These are phyloP conservation scores for Ustulina deusta DNA, from an alignment of 2,329 filamentous ascomycete genomes.

Conservation along the genomic window DNA sequence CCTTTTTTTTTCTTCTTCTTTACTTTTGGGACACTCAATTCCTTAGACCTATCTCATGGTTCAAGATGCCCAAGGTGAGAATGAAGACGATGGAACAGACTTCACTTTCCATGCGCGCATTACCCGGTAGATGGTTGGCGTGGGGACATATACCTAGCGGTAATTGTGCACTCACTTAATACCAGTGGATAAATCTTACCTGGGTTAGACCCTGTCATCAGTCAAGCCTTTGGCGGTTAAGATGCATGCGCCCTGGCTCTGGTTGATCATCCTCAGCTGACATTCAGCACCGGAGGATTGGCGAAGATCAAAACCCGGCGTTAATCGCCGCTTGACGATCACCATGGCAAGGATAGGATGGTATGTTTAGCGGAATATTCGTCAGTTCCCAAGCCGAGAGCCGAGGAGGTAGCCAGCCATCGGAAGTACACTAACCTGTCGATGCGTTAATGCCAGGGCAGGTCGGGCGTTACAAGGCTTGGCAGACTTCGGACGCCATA, in stretches of 20 bases:
- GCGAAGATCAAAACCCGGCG: background rate
- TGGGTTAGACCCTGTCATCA: background rate
- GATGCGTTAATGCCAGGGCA: background rate
- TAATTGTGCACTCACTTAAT: background rate
- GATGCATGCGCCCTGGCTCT: background rate
- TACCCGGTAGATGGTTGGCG: too few relatives aligned
- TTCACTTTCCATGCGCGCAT: too few relatives aligned
- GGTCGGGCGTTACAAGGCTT: constrained; percentile 17
- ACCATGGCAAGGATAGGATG: too few relatives aligned
- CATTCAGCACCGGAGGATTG: constrained; percentile 8
- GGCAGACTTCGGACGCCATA: constrained; percentile 20
- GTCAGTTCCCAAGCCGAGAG: too few relatives aligned
- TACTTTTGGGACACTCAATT: background rate
- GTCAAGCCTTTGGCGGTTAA: background rate
- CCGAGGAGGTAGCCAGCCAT: too few relatives aligned
- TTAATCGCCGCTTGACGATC: background rate
- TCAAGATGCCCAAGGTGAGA: too few relatives aligned
- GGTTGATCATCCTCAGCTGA: constrained; percentile 9
- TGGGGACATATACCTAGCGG: too few relatives aligned
- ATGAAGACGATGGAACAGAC: too few relatives aligned
- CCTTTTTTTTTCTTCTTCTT: background rate
- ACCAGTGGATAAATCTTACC: background rate
- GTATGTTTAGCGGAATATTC: too few relatives aligned
- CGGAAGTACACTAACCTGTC: too few relatives aligned
- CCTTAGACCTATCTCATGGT: background rate